These are phyloP conservation scores for Torrubiella hemipterigena DNA, from an alignment of 2,329 filamentous ascomycete species.

Conservation along the genomic window DNA sequence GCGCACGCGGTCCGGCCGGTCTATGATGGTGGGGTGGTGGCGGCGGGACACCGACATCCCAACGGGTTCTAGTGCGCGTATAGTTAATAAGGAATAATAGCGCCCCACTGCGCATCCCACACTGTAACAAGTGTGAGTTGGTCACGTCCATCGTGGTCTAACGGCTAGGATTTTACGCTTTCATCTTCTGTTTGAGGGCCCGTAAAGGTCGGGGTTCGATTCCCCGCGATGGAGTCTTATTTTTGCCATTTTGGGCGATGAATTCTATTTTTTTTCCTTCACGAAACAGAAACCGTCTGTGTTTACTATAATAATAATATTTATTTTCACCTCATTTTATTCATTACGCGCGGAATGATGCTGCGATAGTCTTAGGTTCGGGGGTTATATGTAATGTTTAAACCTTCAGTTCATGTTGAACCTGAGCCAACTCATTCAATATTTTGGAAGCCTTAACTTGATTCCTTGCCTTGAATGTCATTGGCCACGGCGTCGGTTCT, in stretches of 20 bases:
- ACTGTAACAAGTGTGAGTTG: conserved; percentile 3
- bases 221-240: conserved; percentile 11
- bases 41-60: background rate
- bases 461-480: conserved; percentile 29
- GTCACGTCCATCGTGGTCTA: conserved; percentile 11
- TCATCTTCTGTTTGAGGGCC: conserved; percentile 7
- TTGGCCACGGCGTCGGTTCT: conserved; percentile 34
- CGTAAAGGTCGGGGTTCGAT: conserved; percentile 13
- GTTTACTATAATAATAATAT: too few relatives aligned
- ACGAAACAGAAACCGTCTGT: conserved; percentile 9
- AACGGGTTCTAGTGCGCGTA: too few relatives aligned
- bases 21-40: background rate
- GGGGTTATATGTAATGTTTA: conserved; percentile 4
- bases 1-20: background rate
- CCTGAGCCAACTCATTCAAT: conserved; percentile 21
- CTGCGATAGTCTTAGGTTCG: too few relatives aligned
- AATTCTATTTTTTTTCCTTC: conserved; percentile 3
- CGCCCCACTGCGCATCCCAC: too few relatives aligned
- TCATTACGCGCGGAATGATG: too few relatives aligned
- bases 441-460: conserved; percentile 24
- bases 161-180: conserved; percentile 13
- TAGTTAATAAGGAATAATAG: conserved; percentile 1
- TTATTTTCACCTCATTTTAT: too few relatives aligned
- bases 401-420: conserved; percentile 18
- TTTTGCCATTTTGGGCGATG: too few relatives aligned